These are phyloP conservation scores for Skeletonema tropicum DNA, from an alignment of 108 stramenopile species.

Conservation along the genomic window DNA sequence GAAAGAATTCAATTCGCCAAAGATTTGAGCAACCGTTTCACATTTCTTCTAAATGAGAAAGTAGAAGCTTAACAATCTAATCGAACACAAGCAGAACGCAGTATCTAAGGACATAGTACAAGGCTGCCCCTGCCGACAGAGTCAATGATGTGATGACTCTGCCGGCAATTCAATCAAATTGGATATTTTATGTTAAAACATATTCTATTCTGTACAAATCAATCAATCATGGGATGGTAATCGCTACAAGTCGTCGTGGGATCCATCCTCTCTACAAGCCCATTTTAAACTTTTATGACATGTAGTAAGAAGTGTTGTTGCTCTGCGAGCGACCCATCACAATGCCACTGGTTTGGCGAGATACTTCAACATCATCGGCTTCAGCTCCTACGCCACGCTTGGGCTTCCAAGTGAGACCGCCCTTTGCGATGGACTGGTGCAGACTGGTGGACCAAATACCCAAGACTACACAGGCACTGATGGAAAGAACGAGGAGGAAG, in stretches of 20 bases:
- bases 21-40: too few species aligned
- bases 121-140: too few species aligned
- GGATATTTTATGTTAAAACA: too few species aligned
- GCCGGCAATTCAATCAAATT: too few species aligned
- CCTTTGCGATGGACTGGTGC: conserved; percentile 24
- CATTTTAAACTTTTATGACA: conserved; percentile 12
- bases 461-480: conserved; percentile 22
- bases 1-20: too few species aligned
- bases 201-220: too few species aligned
- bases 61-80: too few species aligned
- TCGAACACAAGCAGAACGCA: too few species aligned
- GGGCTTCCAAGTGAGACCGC: conserved; percentile 38
- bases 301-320: conserved; percentile 37
- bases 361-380: background rate
- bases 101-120: too few species aligned
- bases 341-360: conserved; percentile 8
- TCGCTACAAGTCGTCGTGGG: background rate
- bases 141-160: too few species aligned
- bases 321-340: conserved; percentile 21
- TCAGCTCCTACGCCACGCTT: conserved; percentile 11
- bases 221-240: too few species aligned
- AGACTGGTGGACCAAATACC: conserved; percentile 19
- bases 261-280: background rate
- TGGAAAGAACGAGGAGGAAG: conserved; percentile 21
- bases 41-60: too few species aligned